Evolutionary conservation across 2,329 filamentous ascomycete species (phyloP), one percentile per base, ranked within the genome.

Genomic region (Aspergillus latus): DNA sequence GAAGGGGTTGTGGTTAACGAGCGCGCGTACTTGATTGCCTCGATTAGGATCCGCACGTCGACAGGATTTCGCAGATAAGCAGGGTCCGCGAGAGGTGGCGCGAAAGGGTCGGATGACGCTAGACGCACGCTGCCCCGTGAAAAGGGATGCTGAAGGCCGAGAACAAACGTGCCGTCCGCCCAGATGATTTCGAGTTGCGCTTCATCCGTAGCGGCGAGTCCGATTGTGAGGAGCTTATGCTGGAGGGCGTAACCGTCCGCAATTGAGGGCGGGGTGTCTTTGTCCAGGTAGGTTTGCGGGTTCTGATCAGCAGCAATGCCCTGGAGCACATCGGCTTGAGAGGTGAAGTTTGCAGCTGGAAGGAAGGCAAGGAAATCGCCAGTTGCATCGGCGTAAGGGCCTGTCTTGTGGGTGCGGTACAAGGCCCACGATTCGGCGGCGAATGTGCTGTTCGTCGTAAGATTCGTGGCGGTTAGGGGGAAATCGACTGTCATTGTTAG

Each of bases 381-480:
- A 7, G 53, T 55, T 44, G 53, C 53, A 39, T 55, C 53, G 11
- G 53, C 46, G 53, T 55, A 55, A 16, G 53, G 53, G 11, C 53
- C 53, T 13, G 46, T 55, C 34, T 50, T 45, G 3, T 40, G 11
- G 21, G 29, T 30, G 16, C 50, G 5, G 40, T 55, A 55, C 29
- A 50, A 29, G 3, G 39, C 32, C 9, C 34, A 37, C 15, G 53
- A 45, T 34, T 40, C 46, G 1, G 46, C 53, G 2, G 53, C 53
- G 11, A 55, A 55, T 28, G 53, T 55, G 46, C 28, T 26, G 29
- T 55, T 55, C 15, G 37, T 50, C n/a, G 46, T 55, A 10, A 55
- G 53, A 36, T 55, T 55, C 10, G 53, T 30, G n/a, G 40, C 30
- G 13, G 47, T 50, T 5, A 56, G 47, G 13, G 47, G 47, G 30